Percentiles rank a stretch among this genome's conserved stretches.
Conservation (phyloP, 164 flowering plant species). For the Annona squamosa region DNA sequence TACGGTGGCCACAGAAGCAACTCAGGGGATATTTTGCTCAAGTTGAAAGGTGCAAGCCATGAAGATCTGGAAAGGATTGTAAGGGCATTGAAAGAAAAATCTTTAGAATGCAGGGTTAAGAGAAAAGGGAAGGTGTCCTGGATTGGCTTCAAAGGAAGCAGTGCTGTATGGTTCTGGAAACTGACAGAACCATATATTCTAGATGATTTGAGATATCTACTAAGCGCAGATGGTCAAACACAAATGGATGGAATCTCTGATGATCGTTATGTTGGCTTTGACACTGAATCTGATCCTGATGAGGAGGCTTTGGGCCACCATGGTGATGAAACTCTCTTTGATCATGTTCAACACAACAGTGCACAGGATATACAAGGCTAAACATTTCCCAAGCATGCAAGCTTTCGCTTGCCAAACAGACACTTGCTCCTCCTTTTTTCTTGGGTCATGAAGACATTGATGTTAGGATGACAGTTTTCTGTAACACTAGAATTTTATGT, state of each 20-base stretch:
- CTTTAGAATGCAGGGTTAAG: conserved; percentile 66
- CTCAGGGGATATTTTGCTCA: conserved; percentile 71
- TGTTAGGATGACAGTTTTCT: background rate
- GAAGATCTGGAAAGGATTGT: conserved; percentile 58
- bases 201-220: conserved; percentile 41
- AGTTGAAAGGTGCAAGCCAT: conserved; percentile 43
- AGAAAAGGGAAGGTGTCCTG: conserved; percentile 66
- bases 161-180: conserved; percentile 66
- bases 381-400: background rate
- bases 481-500: background rate
- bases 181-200: conserved; percentile 63
- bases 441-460: background rate
- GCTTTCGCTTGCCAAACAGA: background rate
- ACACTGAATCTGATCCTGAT: conserved; percentile 41
- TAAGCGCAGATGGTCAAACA: conserved; percentile 21
- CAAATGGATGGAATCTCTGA: conserved; percentile 11
- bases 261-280: conserved; percentile 24
- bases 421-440: too few species aligned
- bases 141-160: conserved; percentile 72
- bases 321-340: conserved; percentile 10
- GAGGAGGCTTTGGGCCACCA: conserved; percentile 18
- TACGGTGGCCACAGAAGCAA: conserved; percentile 73
- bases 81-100: conserved; percentile 48
- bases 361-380: conserved; percentile 1
- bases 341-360: conserved; percentile 5